Conservation (phyloP, 2,329 filamentous ascomycete genomes). For the Aspergillus neoniger region DNA sequence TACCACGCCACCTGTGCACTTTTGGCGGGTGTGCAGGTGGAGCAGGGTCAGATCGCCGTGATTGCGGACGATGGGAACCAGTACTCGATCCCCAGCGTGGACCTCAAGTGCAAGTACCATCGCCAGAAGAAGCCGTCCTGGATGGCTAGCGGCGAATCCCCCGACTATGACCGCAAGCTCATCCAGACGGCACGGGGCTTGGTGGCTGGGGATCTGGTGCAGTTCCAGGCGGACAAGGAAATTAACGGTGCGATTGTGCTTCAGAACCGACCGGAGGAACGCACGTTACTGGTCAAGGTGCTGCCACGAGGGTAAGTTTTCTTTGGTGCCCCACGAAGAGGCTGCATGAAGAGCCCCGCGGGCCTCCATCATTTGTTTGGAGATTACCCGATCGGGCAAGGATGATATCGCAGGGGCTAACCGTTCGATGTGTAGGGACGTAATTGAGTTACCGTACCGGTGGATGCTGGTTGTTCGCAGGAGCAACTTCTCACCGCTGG, state of each 20-base stretch:
- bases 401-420: conserved; percentile 9
- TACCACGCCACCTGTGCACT: conserved; percentile 96
- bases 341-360: not conserved
- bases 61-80: conserved; percentile 89
- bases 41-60: conserved; percentile 80
- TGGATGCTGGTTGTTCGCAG: conserved; percentile 54
- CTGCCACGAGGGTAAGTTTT: conserved; percentile 75
- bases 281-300: conserved; percentile 75
- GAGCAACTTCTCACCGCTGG: conserved; percentile 50
- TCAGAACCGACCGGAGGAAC: conserved; percentile 76
- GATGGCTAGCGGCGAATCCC: conserved; percentile 60
- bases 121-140: conserved; percentile 82
- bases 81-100: conserved; percentile 87
- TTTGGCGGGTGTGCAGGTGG: conserved; percentile 86
- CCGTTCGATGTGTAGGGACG: conserved; percentile 33
- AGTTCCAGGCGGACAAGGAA: conserved; percentile 81
- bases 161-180: conserved; percentile 72
- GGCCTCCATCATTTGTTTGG: conserved; percentile 3
- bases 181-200: conserved; percentile 68
- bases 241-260: conserved; percentile 89
- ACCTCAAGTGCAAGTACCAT: conserved; percentile 94
- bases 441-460: conserved; percentile 64
- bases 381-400: conserved; percentile 14
- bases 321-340: not conserved
- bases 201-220: conserved; percentile 74